Evolutionary conservation across 164 flowering plant genomes (phyloP), one percentile per base, ranked within the genome.

Genomic region (Piper betle): DNA sequence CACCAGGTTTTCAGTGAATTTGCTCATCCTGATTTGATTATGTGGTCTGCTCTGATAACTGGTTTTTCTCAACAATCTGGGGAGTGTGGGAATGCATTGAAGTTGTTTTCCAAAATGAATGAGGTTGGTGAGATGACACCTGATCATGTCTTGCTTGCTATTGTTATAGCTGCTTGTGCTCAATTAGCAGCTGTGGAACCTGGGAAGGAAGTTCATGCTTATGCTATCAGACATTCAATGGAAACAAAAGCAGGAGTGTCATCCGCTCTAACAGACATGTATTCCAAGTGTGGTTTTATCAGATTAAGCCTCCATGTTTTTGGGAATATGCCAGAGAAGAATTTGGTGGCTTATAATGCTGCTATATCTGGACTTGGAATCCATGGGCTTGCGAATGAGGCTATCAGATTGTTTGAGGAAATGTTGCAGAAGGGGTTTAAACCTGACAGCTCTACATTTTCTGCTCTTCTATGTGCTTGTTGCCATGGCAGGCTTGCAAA

Each of bases 201-300:
- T 39, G 96, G 95, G 3, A 68, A 53, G 66, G 83, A 82, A 75
- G 67, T 84, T 20, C 98, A 92, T 69, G 80, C 83, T 59, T 79
- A 73, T 77, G 82, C 76, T 67, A 43, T 85, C 42, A 75, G 88
- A n/a, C 79, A 65, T 63, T 83, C 82, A 37, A 66, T 70, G 39
- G 76, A 77, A 65, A 71, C 62, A 0, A 71, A 82, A 39, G 62
- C 80, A 50, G 67, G 66, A 78, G 85, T 89, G 43, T 69, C 81
- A 6, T 80, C 88, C 69, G 79, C 93, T 71, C 82, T 91, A 37
- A 66, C 84, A 38, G 87, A 85, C 68, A 81, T 84, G 88, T 88
- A 91, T 59, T 76, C 81, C 0, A 87, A 85, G 74, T 81, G 88
- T 56, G 96, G 96, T 19, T 80, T 75, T 62, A 57, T 79, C 64